These are phyloP conservation scores for Polychaeton citri DNA, from an alignment of 2,329 filamentous ascomycete genomes.

Conservation along the genomic window DNA sequence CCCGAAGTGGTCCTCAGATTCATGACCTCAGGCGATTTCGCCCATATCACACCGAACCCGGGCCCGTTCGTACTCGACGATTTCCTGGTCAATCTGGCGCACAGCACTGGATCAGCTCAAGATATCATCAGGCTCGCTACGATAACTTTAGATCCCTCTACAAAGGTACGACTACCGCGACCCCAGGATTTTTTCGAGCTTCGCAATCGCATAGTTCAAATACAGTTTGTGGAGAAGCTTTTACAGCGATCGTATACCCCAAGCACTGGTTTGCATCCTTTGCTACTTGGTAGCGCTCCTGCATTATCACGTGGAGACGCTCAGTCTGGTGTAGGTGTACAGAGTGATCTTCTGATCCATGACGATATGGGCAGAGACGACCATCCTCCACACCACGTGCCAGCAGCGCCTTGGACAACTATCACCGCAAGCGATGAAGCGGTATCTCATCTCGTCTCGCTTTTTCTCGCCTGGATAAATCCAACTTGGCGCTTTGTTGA, in stretches of 20 bases:
- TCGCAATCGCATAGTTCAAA: background rate
- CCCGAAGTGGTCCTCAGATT: background rate
- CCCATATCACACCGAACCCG: background rate
- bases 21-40: background rate
- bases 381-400: slow-evolving; percentile 1
- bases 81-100: slow-evolving; percentile 3
- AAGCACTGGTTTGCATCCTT: background rate
- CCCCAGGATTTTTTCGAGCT: background rate
- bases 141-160: background rate
- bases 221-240: background rate
- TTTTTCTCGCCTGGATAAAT: slow-evolving; percentile 7
- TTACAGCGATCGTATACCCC: background rate
- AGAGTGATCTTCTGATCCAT: background rate
- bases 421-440: slow-evolving; percentile 3
- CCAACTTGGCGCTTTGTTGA: slow-evolving; percentile 7
- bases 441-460: slow-evolving; percentile 5
- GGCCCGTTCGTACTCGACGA: background rate
- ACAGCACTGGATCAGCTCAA: slow-evolving; percentile 5
- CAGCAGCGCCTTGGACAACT: slow-evolving; percentile 3
- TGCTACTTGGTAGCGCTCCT: background rate
- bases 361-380: background rate
- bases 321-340: background rate
- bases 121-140: slow-evolving; percentile 4
- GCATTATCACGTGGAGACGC: background rate
- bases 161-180: background rate